Evolutionary conservation across 192 early-diverging fungal genomes (phyloP), one percentile per base, ranked within the genome.

Genomic region (Physocladia obscura): DNA sequence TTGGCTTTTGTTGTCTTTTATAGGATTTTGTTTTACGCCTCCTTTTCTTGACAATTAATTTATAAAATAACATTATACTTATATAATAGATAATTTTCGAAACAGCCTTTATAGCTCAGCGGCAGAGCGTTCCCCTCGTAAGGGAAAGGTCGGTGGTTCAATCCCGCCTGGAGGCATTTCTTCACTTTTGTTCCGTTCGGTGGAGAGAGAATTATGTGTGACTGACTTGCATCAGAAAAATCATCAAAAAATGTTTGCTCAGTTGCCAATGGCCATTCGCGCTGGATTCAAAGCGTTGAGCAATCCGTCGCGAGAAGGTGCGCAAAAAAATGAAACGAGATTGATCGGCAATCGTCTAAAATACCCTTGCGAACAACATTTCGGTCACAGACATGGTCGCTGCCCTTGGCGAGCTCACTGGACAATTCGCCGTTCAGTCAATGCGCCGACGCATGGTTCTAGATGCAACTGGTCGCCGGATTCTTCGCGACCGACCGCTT

Each of bases 371-470:
- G 13, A 73, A 21, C 57, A 24, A 48, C 8, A 62, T 49, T 1
- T 22, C 0, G 1, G n/a, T 36, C 26, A 13, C 69, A 93, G 93
- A 95, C 62, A 91, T 92, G 87, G 84, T 95, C 17, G 93, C 93
- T 1, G 81, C 87, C 22, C 84, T 98, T 24, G 97, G 94, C 37
- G 97, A 98, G 73, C 87, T 92, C 6, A 97, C 95, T 15, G 87
- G 91, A 17, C 80, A 78, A n/a, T 74, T 79, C 0, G 88, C 86
- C 67, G 76, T 97, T 21, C 74, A 67, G 26, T 75, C 80, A 21
- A 88, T 97, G 73, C 84, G 94, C 31, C 79, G 87, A 63, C 81
- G 86, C 44, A 95, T 98, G 94, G 79, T 96, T 3, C 57, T 74
- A 35, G 85, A 89, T 57, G 71, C 79, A 15, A 81, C 77, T 1